phyloP scores from a whole-genome alignment of 2,329 filamentous ascomycete genomes.

The Paecilomyces sp. region DNA sequence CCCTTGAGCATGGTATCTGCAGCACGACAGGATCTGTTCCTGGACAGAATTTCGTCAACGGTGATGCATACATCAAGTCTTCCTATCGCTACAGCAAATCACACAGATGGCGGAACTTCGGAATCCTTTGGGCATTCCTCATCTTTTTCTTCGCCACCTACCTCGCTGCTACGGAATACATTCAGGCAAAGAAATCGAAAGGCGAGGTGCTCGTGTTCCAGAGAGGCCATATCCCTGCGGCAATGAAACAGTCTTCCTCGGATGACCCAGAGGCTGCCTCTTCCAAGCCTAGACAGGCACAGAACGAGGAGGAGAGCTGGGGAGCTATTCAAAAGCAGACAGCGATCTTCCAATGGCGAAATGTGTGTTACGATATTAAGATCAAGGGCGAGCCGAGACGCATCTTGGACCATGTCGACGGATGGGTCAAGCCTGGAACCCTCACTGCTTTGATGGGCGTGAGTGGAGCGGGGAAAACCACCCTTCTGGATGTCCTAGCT shows the following conservation, averaged over 20 bases:
- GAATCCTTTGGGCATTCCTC: slow-evolving; percentile 60
- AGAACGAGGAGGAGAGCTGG: slow-evolving; percentile 14
- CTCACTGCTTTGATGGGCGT: slow-evolving; percentile 85
- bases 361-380: slow-evolving; percentile 74
- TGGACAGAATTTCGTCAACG: slow-evolving; percentile 47
- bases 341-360: slow-evolving; percentile 77
- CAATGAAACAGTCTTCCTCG: slow-evolving; percentile 8
- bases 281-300: slow-evolving; percentile 22
- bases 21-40: slow-evolving; percentile 51
- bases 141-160: slow-evolving; percentile 56
- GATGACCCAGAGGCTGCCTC: slow-evolving; percentile 25
- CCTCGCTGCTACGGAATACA: slow-evolving; percentile 57
- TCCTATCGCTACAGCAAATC: slow-evolving; percentile 51
- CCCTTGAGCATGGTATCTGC: slow-evolving; percentile 45
- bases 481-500: slow-evolving; percentile 77
- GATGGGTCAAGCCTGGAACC: slow-evolving; percentile 90
- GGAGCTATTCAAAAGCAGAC: slow-evolving; percentile 56
- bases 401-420: slow-evolving; percentile 78
- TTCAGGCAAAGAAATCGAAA: slow-evolving; percentile 62
- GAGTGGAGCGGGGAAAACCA: slow-evolving; percentile 90
- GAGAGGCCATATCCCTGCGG: slow-evolving; percentile 55
- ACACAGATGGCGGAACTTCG: slow-evolving; percentile 63
- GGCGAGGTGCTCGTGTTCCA: slow-evolving; percentile 71
- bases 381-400: slow-evolving; percentile 70
- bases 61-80: slow-evolving; percentile 50